Conservation (phyloP, 305 asterid genomes). For the Fraxinus baroniana region DNA sequence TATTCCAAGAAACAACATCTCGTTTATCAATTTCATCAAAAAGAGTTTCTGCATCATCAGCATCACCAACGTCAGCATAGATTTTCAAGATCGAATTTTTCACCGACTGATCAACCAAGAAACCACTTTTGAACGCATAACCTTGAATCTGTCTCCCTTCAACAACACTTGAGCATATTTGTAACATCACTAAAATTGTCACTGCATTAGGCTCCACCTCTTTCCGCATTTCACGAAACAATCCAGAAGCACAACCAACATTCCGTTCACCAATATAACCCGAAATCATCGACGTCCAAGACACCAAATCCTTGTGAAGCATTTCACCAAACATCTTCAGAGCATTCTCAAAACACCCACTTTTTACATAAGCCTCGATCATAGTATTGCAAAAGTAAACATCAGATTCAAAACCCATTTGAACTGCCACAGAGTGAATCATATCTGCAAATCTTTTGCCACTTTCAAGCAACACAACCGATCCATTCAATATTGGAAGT, state of each 20-base stretch:
- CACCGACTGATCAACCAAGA: constrained; percentile 34
- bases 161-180: constrained; percentile 20
- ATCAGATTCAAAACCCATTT: constrained; percentile 41
- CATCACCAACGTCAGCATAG: constrained; percentile 27
- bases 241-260: constrained; percentile 27
- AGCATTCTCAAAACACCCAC: constrained; percentile 31
- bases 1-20: constrained; percentile 50
- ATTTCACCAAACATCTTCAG: constrained; percentile 42
- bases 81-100: constrained; percentile 40
- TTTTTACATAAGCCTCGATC: constrained; percentile 25
- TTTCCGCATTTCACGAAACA: constrained; percentile 41
- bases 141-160: constrained; percentile 43
- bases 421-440: constrained; percentile 38
- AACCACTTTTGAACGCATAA: constrained; percentile 35
- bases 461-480: constrained; percentile 14
- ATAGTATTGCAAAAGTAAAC: constrained; percentile 42
- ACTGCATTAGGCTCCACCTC: constrained; percentile 44
- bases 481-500: constrained; percentile 38
- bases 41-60: constrained; percentile 29
- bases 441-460: constrained; percentile 28
- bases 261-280: constrained; percentile 32
- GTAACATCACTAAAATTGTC: constrained; percentile 41
- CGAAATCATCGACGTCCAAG: constrained; percentile 50
- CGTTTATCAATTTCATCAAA: constrained; percentile 29
- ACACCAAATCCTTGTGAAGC: constrained; percentile 43